These are phyloP conservation scores for Elsinoe australis DNA, from an alignment of 2,329 filamentous ascomycete species.

Conservation along the genomic window DNA sequence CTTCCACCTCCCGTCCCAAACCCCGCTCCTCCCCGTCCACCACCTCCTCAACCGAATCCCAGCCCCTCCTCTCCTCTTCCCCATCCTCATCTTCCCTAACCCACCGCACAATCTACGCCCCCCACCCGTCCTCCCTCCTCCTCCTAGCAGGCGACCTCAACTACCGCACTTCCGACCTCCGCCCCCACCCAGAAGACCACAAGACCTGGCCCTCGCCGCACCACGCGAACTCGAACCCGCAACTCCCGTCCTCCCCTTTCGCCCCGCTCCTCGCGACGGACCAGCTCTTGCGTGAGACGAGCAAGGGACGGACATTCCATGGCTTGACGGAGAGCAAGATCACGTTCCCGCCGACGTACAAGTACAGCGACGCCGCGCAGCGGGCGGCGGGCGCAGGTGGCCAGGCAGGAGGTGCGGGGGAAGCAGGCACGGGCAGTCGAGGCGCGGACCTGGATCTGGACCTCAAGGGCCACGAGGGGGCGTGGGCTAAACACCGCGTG, in stretches of 20 bases:
- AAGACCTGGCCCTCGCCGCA: slow-evolving; percentile 55
- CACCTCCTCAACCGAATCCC: slow-evolving; percentile 21
- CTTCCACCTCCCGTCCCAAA: slow-evolving; percentile 17
- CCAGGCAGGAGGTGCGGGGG: slow-evolving; percentile 2
- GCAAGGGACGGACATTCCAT: slow-evolving; percentile 64
- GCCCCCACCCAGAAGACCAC: slow-evolving; percentile 46
- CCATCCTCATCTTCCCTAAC: neutral
- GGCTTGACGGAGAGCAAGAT: slow-evolving; percentile 68
- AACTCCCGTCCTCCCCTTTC: slow-evolving; percentile 59
- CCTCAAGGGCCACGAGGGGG: slow-evolving; percentile 26
- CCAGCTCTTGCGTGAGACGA: slow-evolving; percentile 68
- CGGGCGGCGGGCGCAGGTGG: slow-evolving; percentile 8
- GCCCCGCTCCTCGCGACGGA: slow-evolving; percentile 62
- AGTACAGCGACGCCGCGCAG: slow-evolving; percentile 53
- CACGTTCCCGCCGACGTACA: slow-evolving; percentile 86
- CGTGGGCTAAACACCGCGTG: slow-evolving; percentile 75
- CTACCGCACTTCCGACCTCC: slow-evolving; percentile 70
- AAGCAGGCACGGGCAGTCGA: slow-evolving; percentile 21
- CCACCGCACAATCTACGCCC: slow-evolving; percentile 54
- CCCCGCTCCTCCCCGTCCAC: too few species aligned
- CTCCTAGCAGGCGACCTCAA: slow-evolving; percentile 92
- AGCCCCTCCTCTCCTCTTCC: slow-evolving; percentile 29
- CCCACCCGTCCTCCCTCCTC: slow-evolving; percentile 65
- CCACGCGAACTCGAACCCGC: slow-evolving; percentile 37
- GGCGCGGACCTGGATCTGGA: too few species aligned